Conservation (phyloP, 192 early-diverging fungal genomes). For the Haplosporangium gracile region DNA sequence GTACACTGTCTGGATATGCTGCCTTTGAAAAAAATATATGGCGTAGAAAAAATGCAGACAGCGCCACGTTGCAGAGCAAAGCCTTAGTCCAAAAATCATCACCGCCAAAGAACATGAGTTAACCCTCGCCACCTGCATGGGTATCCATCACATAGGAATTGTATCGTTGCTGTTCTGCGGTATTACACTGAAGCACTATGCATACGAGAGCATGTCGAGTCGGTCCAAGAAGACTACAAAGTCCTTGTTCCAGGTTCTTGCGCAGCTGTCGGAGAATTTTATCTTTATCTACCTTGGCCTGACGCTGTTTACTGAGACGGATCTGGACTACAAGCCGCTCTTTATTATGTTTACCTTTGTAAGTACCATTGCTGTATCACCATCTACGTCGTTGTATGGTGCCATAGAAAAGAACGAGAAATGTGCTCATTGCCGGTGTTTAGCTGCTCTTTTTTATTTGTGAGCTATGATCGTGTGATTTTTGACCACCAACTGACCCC, state of each 20-base stretch:
- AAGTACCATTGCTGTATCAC: slow-evolving; percentile 10
- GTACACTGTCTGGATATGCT: not conserved
- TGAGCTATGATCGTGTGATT: slow-evolving; percentile 12
- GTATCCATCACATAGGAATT: slow-evolving; percentile 63
- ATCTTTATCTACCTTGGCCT: slow-evolving; percentile 97
- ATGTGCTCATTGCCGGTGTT: not conserved
- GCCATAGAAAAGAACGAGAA: slow-evolving; percentile 16
- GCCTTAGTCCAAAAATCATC: not conserved
- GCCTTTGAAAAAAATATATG: not conserved
- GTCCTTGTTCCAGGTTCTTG: slow-evolving; percentile 93
- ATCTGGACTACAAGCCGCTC: slow-evolving; percentile 78
- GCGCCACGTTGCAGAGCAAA: not conserved
- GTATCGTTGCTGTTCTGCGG: slow-evolving; percentile 95
- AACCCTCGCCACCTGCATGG: not conserved
- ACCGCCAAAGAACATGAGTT: not conserved
- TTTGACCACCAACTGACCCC: not conserved
- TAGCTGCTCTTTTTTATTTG: slow-evolving; percentile 38
- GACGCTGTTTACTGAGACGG: slow-evolving; percentile 87
- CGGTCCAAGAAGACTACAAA: slow-evolving; percentile 86
- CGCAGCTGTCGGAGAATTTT: slow-evolving; percentile 96
- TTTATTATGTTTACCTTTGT: slow-evolving; percentile 83
- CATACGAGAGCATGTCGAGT: slow-evolving; percentile 89
- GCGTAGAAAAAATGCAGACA: not conserved
- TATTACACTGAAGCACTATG: slow-evolving; percentile 94
- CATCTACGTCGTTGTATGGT: not conserved